These are phyloP conservation scores for Penicillium sp. DNA, from an alignment of 2,329 filamentous ascomycete genomes.

Conservation along the genomic window DNA sequence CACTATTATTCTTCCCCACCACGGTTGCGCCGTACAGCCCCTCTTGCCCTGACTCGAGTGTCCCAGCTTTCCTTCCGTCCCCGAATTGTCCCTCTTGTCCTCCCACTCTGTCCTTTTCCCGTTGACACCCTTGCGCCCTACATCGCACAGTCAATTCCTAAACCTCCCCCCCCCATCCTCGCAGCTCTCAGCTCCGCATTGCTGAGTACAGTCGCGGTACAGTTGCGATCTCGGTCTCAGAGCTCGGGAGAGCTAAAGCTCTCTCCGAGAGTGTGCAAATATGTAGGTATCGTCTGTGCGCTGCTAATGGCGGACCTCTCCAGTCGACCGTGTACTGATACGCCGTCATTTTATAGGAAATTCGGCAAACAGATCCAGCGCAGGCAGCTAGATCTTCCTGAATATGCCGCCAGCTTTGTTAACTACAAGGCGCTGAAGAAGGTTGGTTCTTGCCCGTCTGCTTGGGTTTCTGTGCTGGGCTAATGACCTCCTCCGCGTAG, in stretches of 20 bases:
- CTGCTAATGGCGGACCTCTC: neutral
- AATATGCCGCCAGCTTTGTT: slow-evolving; percentile 98
- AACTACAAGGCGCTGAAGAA: slow-evolving; percentile 99
- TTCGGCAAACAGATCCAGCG: slow-evolving; percentile 99
- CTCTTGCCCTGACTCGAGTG: slow-evolving; percentile 15
- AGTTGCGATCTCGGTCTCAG: neutral
- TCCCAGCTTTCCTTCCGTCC: neutral
- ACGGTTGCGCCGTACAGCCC: slow-evolving; percentile 11
- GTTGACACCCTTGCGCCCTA: neutral
- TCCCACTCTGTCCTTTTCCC: neutral
- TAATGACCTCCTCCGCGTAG: slow-evolving; percentile 52
- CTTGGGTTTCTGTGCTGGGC: slow-evolving; percentile 5
- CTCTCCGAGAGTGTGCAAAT: slow-evolving; percentile 8
- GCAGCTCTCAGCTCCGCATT: neutral
- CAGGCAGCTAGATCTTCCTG: slow-evolving; percentile 95
- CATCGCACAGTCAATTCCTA: neutral
- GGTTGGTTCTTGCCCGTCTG: slow-evolving; percentile 51
- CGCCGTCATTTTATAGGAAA: slow-evolving; percentile 66
- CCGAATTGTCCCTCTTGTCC: slow-evolving; percentile 5
- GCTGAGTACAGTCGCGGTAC: slow-evolving; percentile 3
- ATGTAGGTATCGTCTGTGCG: slow-evolving; percentile 1
- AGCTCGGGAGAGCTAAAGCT: slow-evolving; percentile 17
- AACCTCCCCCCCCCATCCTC: neutral
- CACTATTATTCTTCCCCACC: slow-evolving; percentile 24
- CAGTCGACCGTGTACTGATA: neutral